A percentile compares a stretch with the other conserved stretches of the same genome.
Evolutionary conservation across 2,329 filamentous ascomycete genomes (phyloP).

Genomic region (Drechmeria coniospora): DNA sequence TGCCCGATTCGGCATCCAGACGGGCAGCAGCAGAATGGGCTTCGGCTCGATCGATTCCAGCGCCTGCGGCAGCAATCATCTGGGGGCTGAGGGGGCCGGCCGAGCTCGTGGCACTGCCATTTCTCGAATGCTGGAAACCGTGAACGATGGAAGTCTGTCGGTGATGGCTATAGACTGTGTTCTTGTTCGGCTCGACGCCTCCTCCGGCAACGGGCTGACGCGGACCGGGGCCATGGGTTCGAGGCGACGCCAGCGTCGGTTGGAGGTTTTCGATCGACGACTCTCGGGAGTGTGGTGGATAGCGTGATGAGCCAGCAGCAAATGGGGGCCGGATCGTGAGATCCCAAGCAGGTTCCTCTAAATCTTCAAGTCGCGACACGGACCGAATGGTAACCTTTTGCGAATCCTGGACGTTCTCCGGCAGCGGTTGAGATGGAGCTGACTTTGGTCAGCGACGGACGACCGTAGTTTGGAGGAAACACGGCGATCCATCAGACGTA

Average conservation of each 20-base stretch:
- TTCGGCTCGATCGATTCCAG: conserved; percentile 37
- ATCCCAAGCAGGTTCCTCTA: conserved; percentile 35
- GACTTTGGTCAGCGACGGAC: conserved; percentile 6
- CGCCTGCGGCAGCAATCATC: conserved; percentile 57
- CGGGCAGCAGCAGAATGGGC: conserved; percentile 29
- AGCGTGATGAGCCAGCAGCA: conserved; percentile 23
- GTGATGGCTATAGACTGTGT: conserved; percentile 63
- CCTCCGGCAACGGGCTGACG: conserved; percentile 21
- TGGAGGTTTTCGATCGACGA: conserved; percentile 41
- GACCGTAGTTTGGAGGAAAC: neutral
- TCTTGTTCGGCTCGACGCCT: conserved; percentile 38
- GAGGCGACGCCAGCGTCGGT: conserved; percentile 18
- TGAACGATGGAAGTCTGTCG: conserved; percentile 95
- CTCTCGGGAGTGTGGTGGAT: conserved; percentile 37
- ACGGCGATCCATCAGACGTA: too few relatives aligned
- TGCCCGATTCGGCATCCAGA: conserved; percentile 26
- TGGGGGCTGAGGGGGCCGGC: conserved; percentile 80
- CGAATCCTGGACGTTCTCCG: conserved; percentile 37
- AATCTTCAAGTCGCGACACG: conserved; percentile 35
- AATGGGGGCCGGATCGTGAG: conserved; percentile 32
- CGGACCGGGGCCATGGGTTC: conserved; percentile 24
- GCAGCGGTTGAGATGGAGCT: conserved; percentile 46
- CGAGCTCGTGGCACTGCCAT: conserved; percentile 70
- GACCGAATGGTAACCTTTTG: conserved; percentile 35
- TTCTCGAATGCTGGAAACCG: conserved; percentile 83